These are phyloP conservation scores for Saccharomycopsis synnaedendra DNA, from an alignment of 805 yeast species.

Conservation along the genomic window DNA sequence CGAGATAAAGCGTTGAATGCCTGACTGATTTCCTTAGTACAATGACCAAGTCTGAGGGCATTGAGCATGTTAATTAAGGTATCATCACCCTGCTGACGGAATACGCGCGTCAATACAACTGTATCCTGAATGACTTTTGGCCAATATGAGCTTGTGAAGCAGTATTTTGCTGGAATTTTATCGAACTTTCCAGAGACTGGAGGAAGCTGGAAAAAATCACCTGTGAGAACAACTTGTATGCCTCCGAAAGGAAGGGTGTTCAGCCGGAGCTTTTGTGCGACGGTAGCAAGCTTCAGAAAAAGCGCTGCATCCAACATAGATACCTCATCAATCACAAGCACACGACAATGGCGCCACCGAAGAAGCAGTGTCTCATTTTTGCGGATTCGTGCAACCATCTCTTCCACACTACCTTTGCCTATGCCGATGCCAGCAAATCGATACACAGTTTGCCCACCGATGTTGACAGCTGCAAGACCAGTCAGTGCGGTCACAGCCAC, in stretches of 20 bases:
- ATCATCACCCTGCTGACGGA: slow-evolving; percentile 77
- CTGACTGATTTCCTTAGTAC: slow-evolving; percentile 35
- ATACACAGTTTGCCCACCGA: slow-evolving; percentile 85
- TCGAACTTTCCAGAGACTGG: slow-evolving; percentile 52
- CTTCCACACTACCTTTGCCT: slow-evolving; percentile 41
- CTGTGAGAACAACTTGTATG: slow-evolving; percentile 76
- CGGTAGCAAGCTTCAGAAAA: slow-evolving; percentile 58
- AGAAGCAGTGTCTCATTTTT: slow-evolving; percentile 30
- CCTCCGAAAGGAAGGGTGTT: slow-evolving; percentile 77
- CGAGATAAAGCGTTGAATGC: slow-evolving; percentile 48
- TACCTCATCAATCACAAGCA: slow-evolving; percentile 80
- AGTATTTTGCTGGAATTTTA: slow-evolving; percentile 34
- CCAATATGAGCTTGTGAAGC: slow-evolving; percentile 76
- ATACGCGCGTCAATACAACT: slow-evolving; percentile 64
- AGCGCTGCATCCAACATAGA: slow-evolving; percentile 85
- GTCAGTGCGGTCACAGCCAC: slow-evolving; percentile 94
- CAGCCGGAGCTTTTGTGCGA: slow-evolving; percentile 50
- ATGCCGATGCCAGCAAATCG: slow-evolving; percentile 80
- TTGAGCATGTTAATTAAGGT: slow-evolving; percentile 72
- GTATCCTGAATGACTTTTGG: slow-evolving; percentile 47
- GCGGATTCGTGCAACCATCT: slow-evolving; percentile 36
- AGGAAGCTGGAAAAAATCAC: slow-evolving; percentile 95
- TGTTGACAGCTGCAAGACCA: slow-evolving; percentile 89
- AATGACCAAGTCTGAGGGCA: slow-evolving; percentile 62
- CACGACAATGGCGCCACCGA: slow-evolving; percentile 60